These are phyloP conservation scores for Tetratostichococcus sp. DNA, from an alignment of 139 green algal species.

Conservation along the genomic window DNA sequence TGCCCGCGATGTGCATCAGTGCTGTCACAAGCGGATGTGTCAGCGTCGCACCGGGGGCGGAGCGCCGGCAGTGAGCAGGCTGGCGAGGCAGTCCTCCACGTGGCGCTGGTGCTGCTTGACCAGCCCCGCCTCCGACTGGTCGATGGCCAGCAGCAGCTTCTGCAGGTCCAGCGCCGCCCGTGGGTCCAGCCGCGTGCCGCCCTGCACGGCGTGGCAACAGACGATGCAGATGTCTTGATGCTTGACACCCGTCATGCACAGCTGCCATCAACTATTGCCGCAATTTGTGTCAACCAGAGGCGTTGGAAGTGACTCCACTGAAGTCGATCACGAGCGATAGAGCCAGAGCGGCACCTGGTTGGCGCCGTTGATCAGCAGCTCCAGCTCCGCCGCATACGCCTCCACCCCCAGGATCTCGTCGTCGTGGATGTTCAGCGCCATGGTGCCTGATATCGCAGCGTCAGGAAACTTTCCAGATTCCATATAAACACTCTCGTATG, in stretches of 20 bases:
- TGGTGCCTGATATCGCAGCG: constrained; percentile 63
- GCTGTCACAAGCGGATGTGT: no score
- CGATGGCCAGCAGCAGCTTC: constrained; percentile 64
- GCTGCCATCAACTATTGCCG: no score
- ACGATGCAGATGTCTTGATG: no score
- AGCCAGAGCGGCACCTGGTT: constrained; percentile 8
- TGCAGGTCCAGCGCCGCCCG: constrained; percentile 65
- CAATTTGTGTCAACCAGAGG: no score
- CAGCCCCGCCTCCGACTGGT: constrained; percentile 29
- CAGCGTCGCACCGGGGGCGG: constrained; percentile 28
- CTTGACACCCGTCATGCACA: no score
- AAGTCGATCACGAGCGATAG: no score
- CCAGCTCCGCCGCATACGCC: constrained; percentile 76
- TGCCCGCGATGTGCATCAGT: no score
- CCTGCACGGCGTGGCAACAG: no score
- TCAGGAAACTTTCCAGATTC: no score
- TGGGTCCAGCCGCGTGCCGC: constrained; percentile 28
- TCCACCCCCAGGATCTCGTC: constrained; percentile 72
- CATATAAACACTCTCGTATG: no score
- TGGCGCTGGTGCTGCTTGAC: constrained; percentile 66
- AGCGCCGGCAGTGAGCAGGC: constrained; percentile 51
- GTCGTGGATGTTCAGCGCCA: constrained; percentile 52
- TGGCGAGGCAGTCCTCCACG: constrained; percentile 64
- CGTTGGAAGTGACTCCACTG: no score
- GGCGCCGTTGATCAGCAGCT: constrained; percentile 64